Base-by-base conservation (phyloP, 2,329 filamentous ascomycete genomes). In the Pseudonectria buxi region DNA sequence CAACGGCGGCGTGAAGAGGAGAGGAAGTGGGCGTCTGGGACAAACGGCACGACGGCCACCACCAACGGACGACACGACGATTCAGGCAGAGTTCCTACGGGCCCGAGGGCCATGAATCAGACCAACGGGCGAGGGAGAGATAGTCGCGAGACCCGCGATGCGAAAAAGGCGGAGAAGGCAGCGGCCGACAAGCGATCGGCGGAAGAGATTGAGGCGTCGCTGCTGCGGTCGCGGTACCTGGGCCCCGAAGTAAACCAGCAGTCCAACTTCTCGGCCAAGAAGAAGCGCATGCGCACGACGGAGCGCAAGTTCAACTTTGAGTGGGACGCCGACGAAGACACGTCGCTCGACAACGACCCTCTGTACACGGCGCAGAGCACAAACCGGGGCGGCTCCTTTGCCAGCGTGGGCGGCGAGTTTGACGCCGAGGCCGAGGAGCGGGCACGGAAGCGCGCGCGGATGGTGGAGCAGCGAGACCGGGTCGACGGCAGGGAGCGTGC, bases 221-320 rank as follows among this genome's bases (percentile, higher is more conserved):
- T 92, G 39, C 78, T 86, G 42, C 75, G 85, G 40, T 79, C 86
- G 49, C 74, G 87, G 43, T 98, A 98, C 56, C 89, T 96, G 74
- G 92, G 92, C 3, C 83, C 86, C 1, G 86, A 95, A 45, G 78
- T 85, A 34, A 94, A 92, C 46, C 77, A 82, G 45, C 74, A 71
- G 37, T 89, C 84, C 4, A 94, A 76, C 26, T 95, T 96, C 56
- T 94, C 88, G 0, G 89, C 89, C 1, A 86, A 92, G 67, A 98
- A 96, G 74, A 96, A 96, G 69, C 77, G 90, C 37, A 84, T 86
- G 66, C 76, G 90, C 43, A 94, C 88, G 2, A 92, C 86, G 1
- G 90, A 95, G 55, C 87, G 89, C 63, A 96, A 98, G 59, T 98
- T 98, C 69, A 98, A 95, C 54, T 98, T 98, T 53, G 92, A 94